phyloP scores from a whole-genome alignment of 148 eudicot species.

The Suaeda aralocaspica region DNA sequence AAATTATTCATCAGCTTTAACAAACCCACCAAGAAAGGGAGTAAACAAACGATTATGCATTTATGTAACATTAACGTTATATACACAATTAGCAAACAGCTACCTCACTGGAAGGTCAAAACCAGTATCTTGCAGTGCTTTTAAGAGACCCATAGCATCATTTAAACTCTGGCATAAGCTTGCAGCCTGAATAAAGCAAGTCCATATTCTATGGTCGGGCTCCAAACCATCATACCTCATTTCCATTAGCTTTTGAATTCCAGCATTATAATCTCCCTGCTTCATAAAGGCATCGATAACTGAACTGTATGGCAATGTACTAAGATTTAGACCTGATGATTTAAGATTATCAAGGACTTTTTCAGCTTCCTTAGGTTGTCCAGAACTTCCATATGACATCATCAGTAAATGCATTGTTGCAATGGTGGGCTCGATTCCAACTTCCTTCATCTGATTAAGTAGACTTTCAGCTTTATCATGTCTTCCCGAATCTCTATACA shows the following conservation, averaged over 20 bases:
- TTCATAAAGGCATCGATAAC: slow-evolving; percentile 88
- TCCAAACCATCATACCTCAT: slow-evolving; percentile 76
- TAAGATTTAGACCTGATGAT: slow-evolving; percentile 47
- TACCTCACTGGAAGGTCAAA: slow-evolving; percentile 83
- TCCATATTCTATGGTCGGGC: slow-evolving; percentile 93
- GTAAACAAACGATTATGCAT: not conserved
- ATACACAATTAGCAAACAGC: slow-evolving; percentile 6
- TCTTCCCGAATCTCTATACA: slow-evolving; percentile 64
- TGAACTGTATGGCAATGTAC: slow-evolving; percentile 76
- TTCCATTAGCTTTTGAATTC: slow-evolving; percentile 66
- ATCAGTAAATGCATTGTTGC: slow-evolving; percentile 97
- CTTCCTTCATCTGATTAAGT: slow-evolving; percentile 65
- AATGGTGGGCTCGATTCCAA: slow-evolving; percentile 68
- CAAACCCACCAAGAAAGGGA: not conserved
- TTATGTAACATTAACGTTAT: slow-evolving; percentile 2
- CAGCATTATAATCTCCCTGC: slow-evolving; percentile 67
- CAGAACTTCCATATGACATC: slow-evolving; percentile 90
- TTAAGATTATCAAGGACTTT: slow-evolving; percentile 79
- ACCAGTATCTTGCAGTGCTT: slow-evolving; percentile 65
- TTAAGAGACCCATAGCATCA: slow-evolving; percentile 63
- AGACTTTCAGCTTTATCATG: slow-evolving; percentile 79
- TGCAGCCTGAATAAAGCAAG: slow-evolving; percentile 83
- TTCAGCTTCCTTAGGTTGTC: slow-evolving; percentile 92
- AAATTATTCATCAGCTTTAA: not conserved
- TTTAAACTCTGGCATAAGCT: slow-evolving; percentile 59